Evolutionary conservation across 2,329 filamentous ascomycete species (phyloP).

Genomic region (Ilyonectria destructans): DNA sequence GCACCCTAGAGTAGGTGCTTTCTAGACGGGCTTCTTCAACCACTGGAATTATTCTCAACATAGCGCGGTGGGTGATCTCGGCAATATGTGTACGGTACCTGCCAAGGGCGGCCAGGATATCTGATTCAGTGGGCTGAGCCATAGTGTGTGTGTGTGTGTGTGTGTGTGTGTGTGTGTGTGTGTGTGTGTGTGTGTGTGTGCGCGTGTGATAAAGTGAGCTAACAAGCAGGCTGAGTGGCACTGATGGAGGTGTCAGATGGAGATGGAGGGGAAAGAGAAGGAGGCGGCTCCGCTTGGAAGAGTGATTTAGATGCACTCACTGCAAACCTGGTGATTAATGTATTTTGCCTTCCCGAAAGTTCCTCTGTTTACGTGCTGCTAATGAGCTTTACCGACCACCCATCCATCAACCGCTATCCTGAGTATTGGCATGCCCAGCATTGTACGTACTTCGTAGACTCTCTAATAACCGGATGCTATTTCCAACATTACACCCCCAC

Average conservation of each 20-base stretch:
- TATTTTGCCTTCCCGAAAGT: background rate
- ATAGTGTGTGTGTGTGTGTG: background rate
- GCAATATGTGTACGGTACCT: background rate
- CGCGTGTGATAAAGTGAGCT: background rate
- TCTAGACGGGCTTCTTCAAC: background rate
- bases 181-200: background rate
- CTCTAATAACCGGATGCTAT: background rate
- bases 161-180: background rate
- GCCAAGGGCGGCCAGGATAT: background rate
- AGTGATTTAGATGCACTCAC: background rate
- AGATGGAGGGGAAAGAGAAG: background rate
- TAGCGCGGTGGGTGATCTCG: background rate
- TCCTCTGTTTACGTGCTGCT: conserved; percentile 1
- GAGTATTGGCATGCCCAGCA: background rate
- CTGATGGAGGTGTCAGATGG: background rate
- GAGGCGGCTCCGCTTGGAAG: background rate
- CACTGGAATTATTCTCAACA: background rate
- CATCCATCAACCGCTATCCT: background rate
- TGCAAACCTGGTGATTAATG: background rate
- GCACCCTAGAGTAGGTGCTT: background rate
- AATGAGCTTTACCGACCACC: background rate
- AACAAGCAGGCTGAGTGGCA: background rate
- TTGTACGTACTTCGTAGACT: background rate
- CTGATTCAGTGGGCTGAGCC: background rate
- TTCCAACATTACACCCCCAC: background rate